Evolutionary conservation across 495 filamentous ascomycete species (phyloP), one percentile per base, ranked within the genome.

Genomic region (Umbilicaria muhlenbergii): DNA sequence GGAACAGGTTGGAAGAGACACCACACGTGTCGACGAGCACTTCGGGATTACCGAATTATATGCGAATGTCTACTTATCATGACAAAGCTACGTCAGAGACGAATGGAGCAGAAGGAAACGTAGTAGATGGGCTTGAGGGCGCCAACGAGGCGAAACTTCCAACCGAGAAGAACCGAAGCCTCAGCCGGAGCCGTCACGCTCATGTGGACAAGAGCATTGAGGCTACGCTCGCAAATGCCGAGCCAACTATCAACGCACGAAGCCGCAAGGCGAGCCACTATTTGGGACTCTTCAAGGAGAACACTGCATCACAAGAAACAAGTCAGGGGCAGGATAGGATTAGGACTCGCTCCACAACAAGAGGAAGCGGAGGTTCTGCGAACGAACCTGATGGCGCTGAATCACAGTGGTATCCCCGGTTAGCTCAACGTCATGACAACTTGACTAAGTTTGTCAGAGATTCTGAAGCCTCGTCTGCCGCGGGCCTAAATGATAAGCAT

Each of bases 221-320:
- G 47, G 86, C 87, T 35, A 85, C 79, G 33, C 57, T 93, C 40
- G 67, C 81, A 3, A 80, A 83, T 32, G 67, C 73, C 33, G 89
- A 94, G 54, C 79, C 73, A 21, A 51, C 62, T n/a, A 60, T 63
- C n/a, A 81, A 85, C 56, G 75, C 75, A 40, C 78, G 91, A 48
- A 94, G 87, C 61, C 78, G 91, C 46, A 98, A 98, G 64, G 80
- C 89, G 37, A 94, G 86, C 57, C 88, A 98, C 58, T 85, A 83
- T 53, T 61, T 98, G 37, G 77, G 91, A 3, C 71, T 95, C 41
- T 98, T 98, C 69, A 91, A 86, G 58, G 86, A 94, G 54, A 91
- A 87, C 46, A 80, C 85, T 18, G 64, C 63, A 11, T 69, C 65
- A 11, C 61, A 70, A 15, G 73, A 73, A 36, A 58, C 50, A 17